phyloP scores from a whole-genome alignment of 768 basidiomycete genomes.

The Termitomyces sp. region DNA sequence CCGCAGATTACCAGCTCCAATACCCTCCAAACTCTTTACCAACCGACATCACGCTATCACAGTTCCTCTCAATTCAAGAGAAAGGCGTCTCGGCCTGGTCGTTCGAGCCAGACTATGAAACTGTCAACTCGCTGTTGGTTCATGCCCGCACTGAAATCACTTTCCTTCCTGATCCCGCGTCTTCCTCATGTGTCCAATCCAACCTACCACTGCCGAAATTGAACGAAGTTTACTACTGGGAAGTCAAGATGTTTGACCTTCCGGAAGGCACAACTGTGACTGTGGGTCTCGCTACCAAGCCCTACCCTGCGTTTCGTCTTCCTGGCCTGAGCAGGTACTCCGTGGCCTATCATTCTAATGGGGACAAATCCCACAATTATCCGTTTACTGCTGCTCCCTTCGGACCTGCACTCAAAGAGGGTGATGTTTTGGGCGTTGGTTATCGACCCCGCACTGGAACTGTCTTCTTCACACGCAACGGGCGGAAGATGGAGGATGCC shows the following conservation, averaged over 20 bases:
- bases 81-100: constrained; percentile 99
- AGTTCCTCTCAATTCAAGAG: constrained; percentile 98
- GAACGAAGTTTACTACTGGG: constrained; percentile 99
- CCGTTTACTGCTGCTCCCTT: constrained; percentile 86
- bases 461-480: constrained; percentile 99
- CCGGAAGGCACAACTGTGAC: constrained; percentile 83
- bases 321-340: constrained; percentile 84
- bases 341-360: constrained; percentile 92
- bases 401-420: constrained; percentile 82
- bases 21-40: constrained; percentile 96
- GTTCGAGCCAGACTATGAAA: constrained; percentile 98
- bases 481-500: constrained; percentile 94
- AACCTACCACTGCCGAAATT: constrained; percentile 95
- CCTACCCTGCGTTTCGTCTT: constrained; percentile 91
- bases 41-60: constrained; percentile 96
- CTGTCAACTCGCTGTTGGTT: constrained; percentile 86
- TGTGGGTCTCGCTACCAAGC: constrained; percentile 93
- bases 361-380: constrained; percentile 96
- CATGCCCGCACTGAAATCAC: constrained; percentile 96
- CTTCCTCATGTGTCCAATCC: constrained; percentile 91
- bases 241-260: constrained; percentile 98
- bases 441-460: constrained; percentile 95
- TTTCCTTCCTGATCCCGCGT: constrained; percentile 93
- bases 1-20: constrained; percentile 70
- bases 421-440: constrained; percentile 93